These are phyloP conservation scores for Cynara cardunculus DNA, from an alignment of 129 eudicot species.

Conservation along the genomic window DNA sequence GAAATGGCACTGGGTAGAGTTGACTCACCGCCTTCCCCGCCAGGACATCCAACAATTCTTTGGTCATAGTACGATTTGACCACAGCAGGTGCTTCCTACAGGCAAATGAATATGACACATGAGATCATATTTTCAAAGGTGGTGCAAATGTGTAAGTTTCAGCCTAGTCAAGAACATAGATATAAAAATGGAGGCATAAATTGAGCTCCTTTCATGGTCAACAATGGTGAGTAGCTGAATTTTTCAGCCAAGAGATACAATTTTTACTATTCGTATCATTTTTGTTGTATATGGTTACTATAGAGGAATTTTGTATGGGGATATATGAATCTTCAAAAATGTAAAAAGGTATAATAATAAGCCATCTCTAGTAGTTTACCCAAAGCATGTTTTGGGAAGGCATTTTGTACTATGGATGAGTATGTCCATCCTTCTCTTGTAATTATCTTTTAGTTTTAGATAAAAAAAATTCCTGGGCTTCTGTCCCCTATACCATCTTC, in stretches of 20 bases:
- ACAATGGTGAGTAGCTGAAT: neutral
- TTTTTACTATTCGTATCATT: neutral
- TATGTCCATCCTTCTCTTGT: neutral
- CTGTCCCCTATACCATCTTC: neutral
- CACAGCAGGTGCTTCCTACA: conserved; percentile 63
- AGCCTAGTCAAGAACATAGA: neutral
- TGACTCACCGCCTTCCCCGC: conserved; percentile 66
- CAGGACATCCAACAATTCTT: conserved; percentile 81
- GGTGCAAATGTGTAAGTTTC: neutral
- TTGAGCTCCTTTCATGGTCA: too few relatives aligned
- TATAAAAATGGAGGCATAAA: neutral
- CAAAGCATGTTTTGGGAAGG: neutral
- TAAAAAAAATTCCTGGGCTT: too few relatives aligned
- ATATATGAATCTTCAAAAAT: neutral
- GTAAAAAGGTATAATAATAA: too few relatives aligned
- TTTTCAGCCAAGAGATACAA: neutral
- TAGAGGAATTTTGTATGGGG: neutral
- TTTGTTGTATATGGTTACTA: neutral
- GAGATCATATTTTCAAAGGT: neutral
- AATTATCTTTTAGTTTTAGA: neutral
- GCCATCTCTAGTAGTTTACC: neutral
- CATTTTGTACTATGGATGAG: neutral
- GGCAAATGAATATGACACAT: neutral
- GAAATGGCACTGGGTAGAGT: neutral
- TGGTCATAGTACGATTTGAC: conserved; percentile 51